These are phyloP conservation scores for Coemansia sp. DNA, from an alignment of 192 early-diverging fungal genomes.

Conservation along the genomic window DNA sequence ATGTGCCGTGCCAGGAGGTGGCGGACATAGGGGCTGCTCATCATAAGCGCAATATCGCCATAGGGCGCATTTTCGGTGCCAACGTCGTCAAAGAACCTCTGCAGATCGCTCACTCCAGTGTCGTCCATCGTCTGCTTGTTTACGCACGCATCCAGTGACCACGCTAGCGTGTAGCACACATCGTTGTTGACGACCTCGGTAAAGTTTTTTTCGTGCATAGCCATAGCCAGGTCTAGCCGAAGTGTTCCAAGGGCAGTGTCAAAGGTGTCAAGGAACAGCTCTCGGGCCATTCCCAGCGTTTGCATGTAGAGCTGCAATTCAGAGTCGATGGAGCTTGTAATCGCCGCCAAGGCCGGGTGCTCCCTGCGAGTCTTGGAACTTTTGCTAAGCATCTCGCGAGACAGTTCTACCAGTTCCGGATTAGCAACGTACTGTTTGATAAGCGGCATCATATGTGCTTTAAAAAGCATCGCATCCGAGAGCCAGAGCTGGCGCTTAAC, in stretches of 20 bases:
- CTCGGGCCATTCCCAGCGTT: constrained; percentile 37
- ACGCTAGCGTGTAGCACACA: constrained; percentile 35
- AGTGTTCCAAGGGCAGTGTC: constrained; percentile 30
- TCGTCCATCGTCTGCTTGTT: constrained; percentile 36
- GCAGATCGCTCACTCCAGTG: constrained; percentile 22
- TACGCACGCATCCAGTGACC: constrained; percentile 42
- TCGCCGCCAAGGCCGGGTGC: constrained; percentile 15
- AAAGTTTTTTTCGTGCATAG: constrained; percentile 34
- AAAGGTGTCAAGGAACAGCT: constrained; percentile 26
- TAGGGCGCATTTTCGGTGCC: constrained; percentile 26
- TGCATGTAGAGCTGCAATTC: constrained; percentile 43
- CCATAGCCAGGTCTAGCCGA: constrained; percentile 37
- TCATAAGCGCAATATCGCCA: constrained; percentile 46
- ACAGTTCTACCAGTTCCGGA: constrained; percentile 20
- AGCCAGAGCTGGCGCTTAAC: constrained; percentile 43
- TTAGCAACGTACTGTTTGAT: constrained; percentile 14
- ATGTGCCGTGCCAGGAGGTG: constrained; percentile 39
- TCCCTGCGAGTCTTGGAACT: constrained; percentile 9
- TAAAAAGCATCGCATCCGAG: constrained; percentile 22
- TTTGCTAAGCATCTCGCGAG: constrained; percentile 24
- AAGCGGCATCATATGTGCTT: constrained; percentile 30
- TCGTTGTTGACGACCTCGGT: constrained; percentile 25
- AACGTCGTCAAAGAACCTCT: constrained; percentile 38
- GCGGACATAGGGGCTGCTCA: constrained; percentile 43
- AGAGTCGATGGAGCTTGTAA: constrained; percentile 24